These are phyloP conservation scores for Dipteronia sinensis DNA, from an alignment of 345 rosid genomes.

Conservation along the genomic window DNA sequence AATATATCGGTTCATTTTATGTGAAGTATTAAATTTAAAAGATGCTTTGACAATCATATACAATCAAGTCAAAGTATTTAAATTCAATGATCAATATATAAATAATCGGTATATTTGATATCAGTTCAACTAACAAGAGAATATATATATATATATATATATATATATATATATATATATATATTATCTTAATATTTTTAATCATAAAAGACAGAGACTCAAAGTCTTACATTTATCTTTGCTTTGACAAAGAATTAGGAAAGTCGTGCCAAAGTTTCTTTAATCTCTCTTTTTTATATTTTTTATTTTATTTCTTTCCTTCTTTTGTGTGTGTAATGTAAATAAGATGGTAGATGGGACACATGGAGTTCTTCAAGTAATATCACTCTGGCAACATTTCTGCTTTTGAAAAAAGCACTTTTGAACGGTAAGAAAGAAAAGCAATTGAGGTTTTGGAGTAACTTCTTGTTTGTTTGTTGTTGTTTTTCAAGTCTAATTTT, in stretches of 20 bases:
- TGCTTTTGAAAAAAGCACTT: constrained; percentile 24
- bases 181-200: too few species aligned
- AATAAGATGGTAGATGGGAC: neutral
- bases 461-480: neutral
- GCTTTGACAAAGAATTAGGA: constrained; percentile 7
- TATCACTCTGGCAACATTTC: constrained; percentile 16
- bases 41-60: too few species aligned
- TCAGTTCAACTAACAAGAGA: too few species aligned
- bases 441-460: neutral
- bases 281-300: neutral
- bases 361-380: constrained; percentile 14
- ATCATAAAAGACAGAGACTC: neutral
- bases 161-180: too few species aligned
- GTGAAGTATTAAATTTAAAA: too few species aligned
- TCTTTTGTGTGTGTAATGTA: constrained; percentile 5
- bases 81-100: too few species aligned
- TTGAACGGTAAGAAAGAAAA: constrained; percentile 17
- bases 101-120: too few species aligned
- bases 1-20: too few species aligned
- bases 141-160: too few species aligned
- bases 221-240: neutral
- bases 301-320: neutral
- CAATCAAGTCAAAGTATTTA: too few species aligned
- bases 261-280: constrained; percentile 22
- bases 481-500: constrained; percentile 15